Evolutionary conservation across 148 eudicot genomes (phyloP), one percentile per base, ranked within the genome.

Genomic region (Persicaria tinctoria): DNA sequence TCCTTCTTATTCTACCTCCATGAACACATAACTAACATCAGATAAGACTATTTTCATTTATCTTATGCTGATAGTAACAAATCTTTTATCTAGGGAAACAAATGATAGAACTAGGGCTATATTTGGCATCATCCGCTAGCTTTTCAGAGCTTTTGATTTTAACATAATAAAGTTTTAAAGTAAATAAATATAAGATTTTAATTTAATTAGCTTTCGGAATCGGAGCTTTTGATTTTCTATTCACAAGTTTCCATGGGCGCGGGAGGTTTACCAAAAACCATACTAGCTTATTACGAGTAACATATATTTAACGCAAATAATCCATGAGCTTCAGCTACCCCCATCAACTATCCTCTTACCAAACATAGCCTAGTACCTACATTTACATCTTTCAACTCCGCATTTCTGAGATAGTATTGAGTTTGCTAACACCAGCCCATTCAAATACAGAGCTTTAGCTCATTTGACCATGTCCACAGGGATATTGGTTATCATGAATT

Each of bases 61-160:
- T 27, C 68, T 64, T 64, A 4, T 64, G 47, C n/a, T 32, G 70
- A 64, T 46, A 64, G 6, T 11, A 64, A 64, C 47, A 64, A 64
- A 20, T 12, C 46, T 5, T 32, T 63, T 38, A 4, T 18, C 63
- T 8, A 20, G 64, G 70, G 46, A 63, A 27, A 63, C 68, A 66
- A 41, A 44, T 66, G 48, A 32, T 32, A 32, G 27, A 23, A 23
- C 27, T 23, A 23, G 41, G 41, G 41, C 41, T 32, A 32, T 32
- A 2, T 32, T 32, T 32, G 41, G 41, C 2, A 32, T 32, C 41
- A 32, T 32, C 2, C 0, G 41, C 41, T 32, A 1, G 41, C 41
- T 32, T 32, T 32, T 32, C 41, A 32, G 41, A 1, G 41, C 41
- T 32, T 32, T 32, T 32, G 41, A 2, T 32, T 32, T 32, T 32